Base-by-base conservation (phyloP, 345 rosid species). In the Laguncularia racemosa region DNA sequence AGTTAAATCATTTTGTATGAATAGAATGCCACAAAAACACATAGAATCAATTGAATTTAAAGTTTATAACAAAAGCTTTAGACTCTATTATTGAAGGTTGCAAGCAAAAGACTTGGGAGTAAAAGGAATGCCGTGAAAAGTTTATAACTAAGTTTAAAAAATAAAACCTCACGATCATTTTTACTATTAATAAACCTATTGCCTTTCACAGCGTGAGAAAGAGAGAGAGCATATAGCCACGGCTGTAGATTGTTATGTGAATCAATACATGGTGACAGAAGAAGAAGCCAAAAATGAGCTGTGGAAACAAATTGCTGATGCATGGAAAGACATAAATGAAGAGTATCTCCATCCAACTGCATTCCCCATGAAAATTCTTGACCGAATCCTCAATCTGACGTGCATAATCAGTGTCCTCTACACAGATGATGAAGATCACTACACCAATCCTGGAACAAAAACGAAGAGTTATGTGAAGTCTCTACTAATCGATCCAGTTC, bases 301-400 rank as follows among this genome's bases (percentile, higher is more conserved):
- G 0, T 8, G 46, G 5, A 62, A 52, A 16, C 52, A 20, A 9
- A 14, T 72, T 0, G 50, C 14, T 0, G 44, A 62, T 50, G 60
- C 53, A 1, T 76, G 76, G 76, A 68, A 71, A 7, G 64, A 57
- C 17, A 17, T 65, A 6, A 76, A 76, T n/a, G 59, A 67, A 14
- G 76, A 47, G 13, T 19, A 53, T 26, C 46, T 44, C 13, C 5
- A 15, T 13, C 68, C 55, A 21, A 54, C 49, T 19, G 18, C 13
- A 0, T 9, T 61, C 19, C 66, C 69, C 1, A 64, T 38, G 66
- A 55, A 52, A 8, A 40, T 68, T 14, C 74, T 73, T 0, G 8
- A 10, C 13, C 16, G 55, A 1, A 44, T 73, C 12, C 56, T 78
- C 44, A 68, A 71, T 44, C 47, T 62, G 11, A 33, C 65, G 0